Percentiles rank a stretch among this genome's conserved stretches.
Evolutionary conservation across 192 early-diverging fungal species (phyloP).

Genomic region (Coemansia sp.): DNA sequence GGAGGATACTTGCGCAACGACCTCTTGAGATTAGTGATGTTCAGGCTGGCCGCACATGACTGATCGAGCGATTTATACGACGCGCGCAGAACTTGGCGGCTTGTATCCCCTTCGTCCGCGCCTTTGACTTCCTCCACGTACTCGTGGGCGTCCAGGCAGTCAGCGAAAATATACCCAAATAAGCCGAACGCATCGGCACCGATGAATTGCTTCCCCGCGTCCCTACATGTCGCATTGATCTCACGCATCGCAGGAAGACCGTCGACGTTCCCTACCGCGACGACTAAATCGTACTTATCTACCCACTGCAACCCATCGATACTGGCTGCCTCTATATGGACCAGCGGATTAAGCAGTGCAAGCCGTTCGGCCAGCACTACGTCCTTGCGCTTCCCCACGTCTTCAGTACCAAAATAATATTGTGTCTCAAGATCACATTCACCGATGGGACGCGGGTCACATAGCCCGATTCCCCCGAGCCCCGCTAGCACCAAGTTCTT

Average conservation of each 20-base stretch:
- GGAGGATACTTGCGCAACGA: conserved; percentile 35
- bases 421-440: conserved; percentile 28
- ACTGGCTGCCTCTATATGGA: conserved; percentile 60
- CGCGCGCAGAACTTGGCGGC: background rate
- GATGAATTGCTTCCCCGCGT: conserved; percentile 57
- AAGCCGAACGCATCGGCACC: conserved; percentile 69
- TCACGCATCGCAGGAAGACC: conserved; percentile 5
- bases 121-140: conserved; percentile 17
- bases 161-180: conserved; percentile 85
- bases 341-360: conserved; percentile 81
- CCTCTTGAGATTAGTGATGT: conserved; percentile 7
- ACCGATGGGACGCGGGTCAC: conserved; percentile 65
- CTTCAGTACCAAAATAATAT: conserved; percentile 20
- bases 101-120: background rate
- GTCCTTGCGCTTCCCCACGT: conserved; percentile 7
- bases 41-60: conserved; percentile 9
- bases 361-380: conserved; percentile 63
- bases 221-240: conserved; percentile 62
- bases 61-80: conserved; percentile 18
- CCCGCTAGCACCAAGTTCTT: conserved; percentile 95
- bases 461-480: conserved; percentile 70
- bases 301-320: conserved; percentile 25
- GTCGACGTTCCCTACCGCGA: conserved; percentile 51
- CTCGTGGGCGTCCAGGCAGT: conserved; percentile 52
- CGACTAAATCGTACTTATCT: conserved; percentile 68